phyloP scores from a whole-genome alignment of 495 filamentous ascomycete species.

The Letharia columbiana region DNA sequence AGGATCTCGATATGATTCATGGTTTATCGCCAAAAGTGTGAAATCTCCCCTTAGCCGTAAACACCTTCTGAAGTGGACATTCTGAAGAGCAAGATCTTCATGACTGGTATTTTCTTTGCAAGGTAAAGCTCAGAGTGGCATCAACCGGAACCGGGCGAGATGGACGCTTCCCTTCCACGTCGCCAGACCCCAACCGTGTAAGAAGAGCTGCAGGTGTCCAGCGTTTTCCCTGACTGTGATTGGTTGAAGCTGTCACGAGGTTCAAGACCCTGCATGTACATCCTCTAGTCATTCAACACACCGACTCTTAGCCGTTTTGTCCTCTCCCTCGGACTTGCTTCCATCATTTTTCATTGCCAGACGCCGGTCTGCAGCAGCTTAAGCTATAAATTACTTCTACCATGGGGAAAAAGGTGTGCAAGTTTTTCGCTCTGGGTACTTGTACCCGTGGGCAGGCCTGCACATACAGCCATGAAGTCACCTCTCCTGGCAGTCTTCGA shows the following conservation, averaged over 20 bases:
- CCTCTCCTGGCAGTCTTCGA: background rate
- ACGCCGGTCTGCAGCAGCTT: background rate
- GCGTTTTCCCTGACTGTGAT: background rate
- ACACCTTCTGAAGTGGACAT: background rate
- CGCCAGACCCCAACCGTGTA: background rate
- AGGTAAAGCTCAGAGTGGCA: background rate
- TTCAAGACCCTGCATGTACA: background rate
- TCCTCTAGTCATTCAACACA: background rate
- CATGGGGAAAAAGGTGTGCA: conserved; percentile 11
- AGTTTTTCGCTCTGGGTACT: conserved; percentile 10
- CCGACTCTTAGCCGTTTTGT: background rate
- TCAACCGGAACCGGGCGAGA: no score
- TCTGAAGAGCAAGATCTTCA: background rate
- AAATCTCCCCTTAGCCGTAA: background rate
- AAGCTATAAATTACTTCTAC: background rate
- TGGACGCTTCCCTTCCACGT: background rate
- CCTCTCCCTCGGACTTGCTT: background rate
- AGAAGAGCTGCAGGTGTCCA: background rate
- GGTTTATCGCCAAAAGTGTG: background rate
- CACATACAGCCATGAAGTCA: conserved; percentile 3
- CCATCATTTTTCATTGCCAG: background rate
- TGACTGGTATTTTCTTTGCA: background rate
- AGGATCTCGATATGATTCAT: background rate
- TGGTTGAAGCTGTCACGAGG: background rate
- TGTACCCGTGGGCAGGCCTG: conserved; percentile 11